Evolutionary conservation across 345 rosid genomes (phyloP).

Genomic region (Nasturtium officinale): DNA sequence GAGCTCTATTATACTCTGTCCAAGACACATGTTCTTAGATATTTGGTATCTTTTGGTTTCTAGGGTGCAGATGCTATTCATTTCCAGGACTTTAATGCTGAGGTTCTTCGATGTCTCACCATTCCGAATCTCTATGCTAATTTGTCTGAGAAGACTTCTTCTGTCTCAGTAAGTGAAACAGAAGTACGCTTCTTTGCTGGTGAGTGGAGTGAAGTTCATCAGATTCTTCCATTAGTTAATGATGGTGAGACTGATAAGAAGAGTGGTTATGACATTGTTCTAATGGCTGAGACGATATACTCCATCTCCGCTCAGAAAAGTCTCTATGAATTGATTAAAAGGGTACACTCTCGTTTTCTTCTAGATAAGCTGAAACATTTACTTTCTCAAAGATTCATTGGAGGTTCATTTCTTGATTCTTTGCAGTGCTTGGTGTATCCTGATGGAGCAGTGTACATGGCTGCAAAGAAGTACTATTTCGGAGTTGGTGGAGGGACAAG

Average conservation of each 20-base stretch:
- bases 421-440: conserved; percentile 62
- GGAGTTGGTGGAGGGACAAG: conserved; percentile 98
- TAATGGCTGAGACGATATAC: conserved; percentile 94
- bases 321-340: conserved; percentile 74
- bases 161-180: conserved; percentile 22
- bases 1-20: conserved; percentile 13
- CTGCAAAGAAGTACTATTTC: conserved; percentile 92
- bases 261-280: conserved; percentile 69
- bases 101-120: conserved; percentile 81
- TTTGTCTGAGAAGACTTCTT: conserved; percentile 39
- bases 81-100: conserved; percentile 92
- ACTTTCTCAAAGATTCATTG: neutral
- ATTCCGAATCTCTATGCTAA: conserved; percentile 75
- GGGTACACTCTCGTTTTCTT: conserved; percentile 48
- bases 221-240: conserved; percentile 55
- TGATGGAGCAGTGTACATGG: conserved; percentile 73
- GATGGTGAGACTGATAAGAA: conserved; percentile 47
- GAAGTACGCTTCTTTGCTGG: conserved; percentile 75
- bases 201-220: conserved; percentile 81
- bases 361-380: neutral
- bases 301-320: conserved; percentile 65
- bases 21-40: conserved; percentile 8
- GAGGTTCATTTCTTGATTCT: conserved; percentile 16
- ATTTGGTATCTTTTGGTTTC: conserved; percentile 26
- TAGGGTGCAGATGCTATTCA: conserved; percentile 73